These are phyloP conservation scores for Scenedesmus sp. DNA, from an alignment of 163 green algal species.

Conservation along the genomic window DNA sequence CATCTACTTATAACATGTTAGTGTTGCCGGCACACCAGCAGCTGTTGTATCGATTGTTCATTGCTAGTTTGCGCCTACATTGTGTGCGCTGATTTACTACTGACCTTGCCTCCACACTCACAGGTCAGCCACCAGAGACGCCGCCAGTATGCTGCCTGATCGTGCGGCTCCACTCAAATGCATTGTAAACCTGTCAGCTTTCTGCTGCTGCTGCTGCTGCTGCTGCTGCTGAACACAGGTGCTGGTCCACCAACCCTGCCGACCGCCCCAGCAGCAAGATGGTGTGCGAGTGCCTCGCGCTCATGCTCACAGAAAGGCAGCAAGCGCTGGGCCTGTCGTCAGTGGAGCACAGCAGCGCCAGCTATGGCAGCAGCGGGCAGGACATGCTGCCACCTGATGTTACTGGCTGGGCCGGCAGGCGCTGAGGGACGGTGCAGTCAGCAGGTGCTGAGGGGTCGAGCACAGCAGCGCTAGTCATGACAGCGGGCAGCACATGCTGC, in stretches of 20 bases:
- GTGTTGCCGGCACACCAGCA: too few species aligned
- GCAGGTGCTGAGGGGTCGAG: too few species aligned
- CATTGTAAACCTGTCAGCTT: too few species aligned
- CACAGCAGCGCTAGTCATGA: too few species aligned
- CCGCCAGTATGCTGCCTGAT: too few species aligned
- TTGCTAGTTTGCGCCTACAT: too few species aligned
- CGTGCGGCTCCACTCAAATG: not conserved
- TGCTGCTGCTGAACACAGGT: constrained; percentile 10
- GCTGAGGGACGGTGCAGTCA: too few species aligned
- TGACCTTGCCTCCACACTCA: not conserved
- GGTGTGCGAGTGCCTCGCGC: not conserved
- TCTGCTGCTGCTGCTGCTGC: not conserved
- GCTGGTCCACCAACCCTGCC: not conserved
- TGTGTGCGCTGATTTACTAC: too few species aligned
- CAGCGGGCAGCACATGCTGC: too few species aligned
- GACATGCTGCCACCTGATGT: not conserved
- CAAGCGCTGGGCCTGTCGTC: not conserved
- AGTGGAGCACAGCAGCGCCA: not conserved
- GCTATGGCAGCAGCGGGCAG: not conserved
- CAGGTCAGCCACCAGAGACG: not conserved
- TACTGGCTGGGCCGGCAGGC: too few species aligned
- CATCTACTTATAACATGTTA: too few species aligned
- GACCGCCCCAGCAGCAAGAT: not conserved
- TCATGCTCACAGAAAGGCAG: constrained; percentile 29
- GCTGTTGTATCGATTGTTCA: too few species aligned